Base-by-base conservation (phyloP, 148 eudicot species). In the Silene conica region DNA sequence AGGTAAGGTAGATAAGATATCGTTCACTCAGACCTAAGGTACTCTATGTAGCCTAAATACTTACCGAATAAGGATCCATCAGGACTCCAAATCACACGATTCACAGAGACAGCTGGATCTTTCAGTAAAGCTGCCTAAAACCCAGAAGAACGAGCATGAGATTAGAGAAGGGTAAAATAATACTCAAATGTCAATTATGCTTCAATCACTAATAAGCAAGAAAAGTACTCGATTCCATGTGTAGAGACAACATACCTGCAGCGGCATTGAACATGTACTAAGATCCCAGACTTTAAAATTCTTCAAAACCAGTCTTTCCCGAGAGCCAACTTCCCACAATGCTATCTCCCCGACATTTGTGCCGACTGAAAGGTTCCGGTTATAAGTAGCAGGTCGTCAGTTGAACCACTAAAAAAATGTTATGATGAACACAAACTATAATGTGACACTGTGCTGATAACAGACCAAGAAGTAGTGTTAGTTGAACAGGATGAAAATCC, bases 41-140 rank as follows among this genome's bases (percentile, higher is more conserved):
- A 18, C n/a, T 25, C 23, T 63, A 71, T 22, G 48, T 48, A 64
- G 68, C 50, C 72, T 75, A 25, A 63, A 19, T 74, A 60, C 92
- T 76, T 75, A 93, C 98, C 98, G 76, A 91, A 87, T 65, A 89
- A 74, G 76, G 87, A 78, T 74, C 98, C 98, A 87, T 93, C 98
- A 57, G 91, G 89, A 74, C 98, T 93, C 98, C 98, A 93, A 57
- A 82, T 88, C 61, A 93, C 88, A 74, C 98, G 97, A 81, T 89
- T 93, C 48, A 91, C 98, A 73, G 91, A 88, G 21, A 89, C 90
- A 61, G 85, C 80, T 7, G 93, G 92, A 74, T 91, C 93, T 80
- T 90, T 91, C 48, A 84, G 88, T 58, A 89, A 74, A 75, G 90
- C 89, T 66, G 92, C 80, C 98, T 93, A 83, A 46, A 72, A 56